phyloP scores from a whole-genome alignment of 768 basidiomycete species.

The Termitomyces sp. region DNA sequence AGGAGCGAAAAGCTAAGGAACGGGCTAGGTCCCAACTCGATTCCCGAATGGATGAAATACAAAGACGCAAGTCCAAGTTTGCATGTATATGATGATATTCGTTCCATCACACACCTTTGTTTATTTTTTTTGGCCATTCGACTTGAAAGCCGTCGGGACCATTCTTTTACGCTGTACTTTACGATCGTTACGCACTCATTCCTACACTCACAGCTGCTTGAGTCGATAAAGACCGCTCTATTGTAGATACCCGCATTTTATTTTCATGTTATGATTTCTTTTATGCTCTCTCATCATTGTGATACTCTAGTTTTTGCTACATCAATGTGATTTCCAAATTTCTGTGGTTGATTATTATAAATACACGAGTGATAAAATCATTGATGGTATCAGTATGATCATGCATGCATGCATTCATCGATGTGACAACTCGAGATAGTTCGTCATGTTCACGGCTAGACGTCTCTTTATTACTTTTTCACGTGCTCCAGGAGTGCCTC shows the following conservation, averaged over 20 bases:
- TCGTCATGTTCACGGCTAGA: not conserved
- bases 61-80: slow-evolving; percentile 87
- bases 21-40: slow-evolving; percentile 84
- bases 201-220: slow-evolving; percentile 21
- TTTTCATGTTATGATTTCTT: slow-evolving; percentile 23
- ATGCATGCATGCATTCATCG: too few relatives aligned
- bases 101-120: slow-evolving; percentile 6
- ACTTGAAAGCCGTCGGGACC: slow-evolving; percentile 12
- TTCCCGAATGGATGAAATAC: slow-evolving; percentile 79
- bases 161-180: slow-evolving; percentile 18
- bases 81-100: slow-evolving; percentile 62
- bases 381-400: too few relatives aligned
- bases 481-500: not conserved
- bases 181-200: slow-evolving; percentile 19
- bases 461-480: not conserved
- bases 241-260: slow-evolving; percentile 41
- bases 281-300: slow-evolving; percentile 23
- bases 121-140: slow-evolving; percentile 12
- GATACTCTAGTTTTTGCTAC: slow-evolving; percentile 18
- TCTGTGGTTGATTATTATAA: not conserved
- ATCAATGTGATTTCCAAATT: slow-evolving; percentile 14
- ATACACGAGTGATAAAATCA: too few relatives aligned
- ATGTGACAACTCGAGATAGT: too few relatives aligned
- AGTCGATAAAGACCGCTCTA: slow-evolving; percentile 26
- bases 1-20: slow-evolving; percentile 87